phyloP scores from a whole-genome alignment of 345 rosid genomes.

The Moricandia arvensis region DNA sequence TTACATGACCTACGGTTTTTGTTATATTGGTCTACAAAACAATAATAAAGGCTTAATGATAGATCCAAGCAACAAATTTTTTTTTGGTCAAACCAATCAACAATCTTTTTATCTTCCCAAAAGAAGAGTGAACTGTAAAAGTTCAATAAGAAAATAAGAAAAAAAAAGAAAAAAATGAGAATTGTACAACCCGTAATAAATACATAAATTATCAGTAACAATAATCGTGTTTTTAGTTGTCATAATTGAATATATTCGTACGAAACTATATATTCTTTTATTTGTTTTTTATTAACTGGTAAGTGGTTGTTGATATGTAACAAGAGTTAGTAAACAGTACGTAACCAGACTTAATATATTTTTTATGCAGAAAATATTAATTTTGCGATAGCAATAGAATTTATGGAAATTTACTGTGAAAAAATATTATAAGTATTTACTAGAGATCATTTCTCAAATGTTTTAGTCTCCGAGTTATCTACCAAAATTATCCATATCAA shows the following conservation, averaged over 20 bases:
- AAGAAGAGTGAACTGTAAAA: not conserved
- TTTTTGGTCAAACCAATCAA: no score
- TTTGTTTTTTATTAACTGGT: not conserved
- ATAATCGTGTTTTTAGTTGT: not conserved
- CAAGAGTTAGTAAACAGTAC: not conserved
- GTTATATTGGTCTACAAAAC: conserved; percentile 1
- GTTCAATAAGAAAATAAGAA: not conserved
- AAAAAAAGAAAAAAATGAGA: not conserved
- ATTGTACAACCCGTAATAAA: not conserved
- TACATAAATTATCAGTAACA: not conserved
- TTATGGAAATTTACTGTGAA: not conserved
- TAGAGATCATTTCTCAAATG: not conserved
- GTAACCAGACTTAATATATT: not conserved
- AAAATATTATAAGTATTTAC: not conserved
- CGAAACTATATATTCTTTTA: not conserved
- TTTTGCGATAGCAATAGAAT: not conserved
- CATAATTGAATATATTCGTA: not conserved
- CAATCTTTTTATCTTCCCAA: not conserved
- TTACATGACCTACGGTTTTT: conserved; percentile 8
- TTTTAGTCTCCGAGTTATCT: not conserved
- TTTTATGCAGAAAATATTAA: not conserved
- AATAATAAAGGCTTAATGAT: not conserved
- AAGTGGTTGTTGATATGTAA: not conserved
- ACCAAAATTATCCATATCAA: not conserved
- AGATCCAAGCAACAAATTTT: conserved; percentile 14